These are phyloP conservation scores for Mycena citricolor DNA, from an alignment of 1,284 basidiomycete genomes.

Conservation along the genomic window DNA sequence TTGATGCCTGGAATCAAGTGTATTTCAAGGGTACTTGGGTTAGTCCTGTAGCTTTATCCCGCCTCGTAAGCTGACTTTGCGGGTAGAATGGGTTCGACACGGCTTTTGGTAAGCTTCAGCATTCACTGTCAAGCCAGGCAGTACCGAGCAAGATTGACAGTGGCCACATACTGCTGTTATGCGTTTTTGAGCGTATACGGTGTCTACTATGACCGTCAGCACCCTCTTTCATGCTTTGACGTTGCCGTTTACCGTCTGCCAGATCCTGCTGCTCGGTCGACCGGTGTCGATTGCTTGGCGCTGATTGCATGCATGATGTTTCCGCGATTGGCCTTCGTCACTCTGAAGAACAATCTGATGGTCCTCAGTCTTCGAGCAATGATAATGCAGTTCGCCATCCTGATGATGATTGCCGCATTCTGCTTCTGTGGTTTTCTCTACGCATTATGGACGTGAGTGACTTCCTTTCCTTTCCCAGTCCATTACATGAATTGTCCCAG, in stretches of 20 bases:
- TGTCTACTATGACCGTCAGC: conserved; percentile 57
- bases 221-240: background rate
- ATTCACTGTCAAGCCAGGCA: background rate
- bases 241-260: conserved; percentile 1
- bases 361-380: conserved; percentile 78
- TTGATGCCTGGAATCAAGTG: conserved; percentile 44
- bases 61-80: conserved; percentile 6
- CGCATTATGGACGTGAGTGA: conserved; percentile 84
- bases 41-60: conserved; percentile 22
- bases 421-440: conserved; percentile 91
- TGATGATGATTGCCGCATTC: conserved; percentile 88
- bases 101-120: conserved; percentile 64
- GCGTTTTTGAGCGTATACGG: conserved; percentile 73
- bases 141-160: conserved; percentile 36
- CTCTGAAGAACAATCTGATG: conserved; percentile 83
- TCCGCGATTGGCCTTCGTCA: conserved; percentile 87
- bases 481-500: conserved; percentile 34
- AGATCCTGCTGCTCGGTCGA: conserved; percentile 62
- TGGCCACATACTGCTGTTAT: conserved; percentile 78
- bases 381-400: conserved; percentile 72
- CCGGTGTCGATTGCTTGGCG: conserved; percentile 73
- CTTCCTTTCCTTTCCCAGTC: background rate
- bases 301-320: conserved; percentile 86
- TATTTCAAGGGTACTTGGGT: conserved; percentile 85
- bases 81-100: conserved; percentile 86